Evolutionary conservation across 495 filamentous ascomycete species (phyloP).

Genomic region (Neurospora africana): DNA sequence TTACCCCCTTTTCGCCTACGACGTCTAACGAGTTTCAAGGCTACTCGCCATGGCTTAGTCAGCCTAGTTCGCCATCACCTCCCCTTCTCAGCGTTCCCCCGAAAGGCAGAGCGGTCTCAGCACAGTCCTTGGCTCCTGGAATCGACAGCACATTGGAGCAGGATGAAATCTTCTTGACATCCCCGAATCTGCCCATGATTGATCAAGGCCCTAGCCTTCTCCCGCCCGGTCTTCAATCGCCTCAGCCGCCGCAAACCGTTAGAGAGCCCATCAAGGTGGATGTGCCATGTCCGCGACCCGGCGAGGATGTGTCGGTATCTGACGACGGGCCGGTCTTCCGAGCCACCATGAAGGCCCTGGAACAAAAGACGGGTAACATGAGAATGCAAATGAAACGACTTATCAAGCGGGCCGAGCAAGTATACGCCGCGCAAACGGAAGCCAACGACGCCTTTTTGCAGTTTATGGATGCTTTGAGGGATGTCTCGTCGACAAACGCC

Average conservation of each 20-base stretch:
- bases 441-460: constrained; percentile 75
- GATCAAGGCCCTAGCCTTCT: constrained; percentile 31
- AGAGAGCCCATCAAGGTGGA: constrained; percentile 69
- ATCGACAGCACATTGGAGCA: constrained; percentile 50
- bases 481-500: constrained; percentile 82
- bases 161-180: constrained; percentile 46
- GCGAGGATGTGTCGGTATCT: constrained; percentile 72
- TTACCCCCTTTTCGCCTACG: not conserved
- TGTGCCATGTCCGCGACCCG: constrained; percentile 72
- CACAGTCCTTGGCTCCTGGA: constrained; percentile 69
- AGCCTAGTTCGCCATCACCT: constrained; percentile 50
- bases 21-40: constrained; percentile 11
- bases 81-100: constrained; percentile 61
- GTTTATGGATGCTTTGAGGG: constrained; percentile 80
- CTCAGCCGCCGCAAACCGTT: constrained; percentile 20
- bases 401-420: constrained; percentile 79
- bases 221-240: constrained; percentile 31
- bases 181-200: constrained; percentile 43
- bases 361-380: constrained; percentile 96
- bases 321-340: constrained; percentile 95
- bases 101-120: constrained; percentile 69
- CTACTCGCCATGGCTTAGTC: constrained; percentile 24
- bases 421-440: constrained; percentile 62
- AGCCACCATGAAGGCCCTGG: constrained; percentile 91
- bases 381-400: constrained; percentile 90